A percentile compares a stretch with the other conserved stretches of the same genome.
phyloP scores from a whole-genome alignment of 1,284 basidiomycete species.

The Austroboletus niveus region DNA sequence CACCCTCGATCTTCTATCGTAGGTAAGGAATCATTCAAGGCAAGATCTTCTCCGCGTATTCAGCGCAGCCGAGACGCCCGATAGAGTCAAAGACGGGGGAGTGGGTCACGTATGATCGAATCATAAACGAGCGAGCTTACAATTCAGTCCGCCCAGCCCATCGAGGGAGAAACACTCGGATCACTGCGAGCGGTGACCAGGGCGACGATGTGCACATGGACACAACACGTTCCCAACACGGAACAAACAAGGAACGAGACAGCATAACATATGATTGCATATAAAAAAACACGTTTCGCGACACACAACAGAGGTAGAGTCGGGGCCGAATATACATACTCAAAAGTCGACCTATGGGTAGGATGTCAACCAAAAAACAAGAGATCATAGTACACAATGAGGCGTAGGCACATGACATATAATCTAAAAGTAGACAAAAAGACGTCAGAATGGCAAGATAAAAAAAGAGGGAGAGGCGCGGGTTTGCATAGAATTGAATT shows the following conservation, averaged over 20 bases:
- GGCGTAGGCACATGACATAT: constrained; percentile 5
- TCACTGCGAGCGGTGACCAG: not conserved
- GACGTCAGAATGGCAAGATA: constrained; percentile 1
- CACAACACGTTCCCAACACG: too few relatives aligned
- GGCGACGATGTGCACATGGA: too few relatives aligned
- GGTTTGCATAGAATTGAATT: constrained; percentile 24
- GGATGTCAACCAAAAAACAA: not conserved
- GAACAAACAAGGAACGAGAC: too few relatives aligned
- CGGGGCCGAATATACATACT: not conserved
- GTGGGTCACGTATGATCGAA: too few relatives aligned
- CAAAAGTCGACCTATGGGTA: not conserved
- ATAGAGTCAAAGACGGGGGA: too few relatives aligned
- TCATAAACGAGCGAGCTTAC: too few relatives aligned
- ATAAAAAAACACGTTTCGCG: constrained; percentile 2
- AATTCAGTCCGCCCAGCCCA: too few relatives aligned
- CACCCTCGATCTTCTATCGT: too few relatives aligned
- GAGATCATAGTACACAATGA: not conserved
- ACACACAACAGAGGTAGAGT: not conserved
- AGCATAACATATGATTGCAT: constrained; percentile 2
- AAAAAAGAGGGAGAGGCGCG: not conserved
- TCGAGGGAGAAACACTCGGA: too few relatives aligned
- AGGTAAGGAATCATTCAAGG: too few relatives aligned
- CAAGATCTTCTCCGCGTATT: too few relatives aligned
- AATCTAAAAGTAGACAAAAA: constrained; percentile 6
- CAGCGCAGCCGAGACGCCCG: too few relatives aligned